Conservation (phyloP, 208 protist genomes). For the Tritrichomonas foetus region DNA sequence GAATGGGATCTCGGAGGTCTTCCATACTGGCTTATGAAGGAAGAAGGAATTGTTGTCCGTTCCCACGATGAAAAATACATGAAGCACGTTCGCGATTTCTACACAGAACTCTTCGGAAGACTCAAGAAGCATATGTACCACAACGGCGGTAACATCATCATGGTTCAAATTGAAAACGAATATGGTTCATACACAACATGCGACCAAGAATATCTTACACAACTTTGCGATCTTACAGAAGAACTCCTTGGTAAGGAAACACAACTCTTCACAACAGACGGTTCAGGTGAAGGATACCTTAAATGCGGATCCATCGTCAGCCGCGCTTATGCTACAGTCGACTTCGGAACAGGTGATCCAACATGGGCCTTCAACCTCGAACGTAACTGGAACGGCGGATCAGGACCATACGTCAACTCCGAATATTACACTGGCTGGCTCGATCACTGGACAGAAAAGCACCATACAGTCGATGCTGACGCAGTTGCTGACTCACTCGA, state of each 20-base stretch:
- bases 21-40: conserved; percentile 47
- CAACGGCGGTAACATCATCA: no score
- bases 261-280: conserved; percentile 54
- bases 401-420: conserved; percentile 50
- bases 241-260: conserved; percentile 40
- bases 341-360: neutral
- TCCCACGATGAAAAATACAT: conserved; percentile 52
- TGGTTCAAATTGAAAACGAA: no score
- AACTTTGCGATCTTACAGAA: conserved; percentile 45
- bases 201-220: conserved; percentile 47
- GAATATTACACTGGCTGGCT: conserved; percentile 58
- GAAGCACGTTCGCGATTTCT: neutral
- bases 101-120: no score
- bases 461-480: no score
- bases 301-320: conserved; percentile 42
- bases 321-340: neutral
- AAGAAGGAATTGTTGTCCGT: conserved; percentile 41
- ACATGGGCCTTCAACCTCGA: neutral
- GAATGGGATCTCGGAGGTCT: conserved; percentile 58
- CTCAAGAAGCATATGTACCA: no score
- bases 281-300: conserved; percentile 3
- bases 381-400: neutral
- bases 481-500: neutral
- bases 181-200: no score
- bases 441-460: conserved; percentile 54